A percentile compares a stretch with the other conserved stretches of the same genome.
Conservation (phyloP, 139 green algal species). For the Yamagishiella unicocca region DNA sequence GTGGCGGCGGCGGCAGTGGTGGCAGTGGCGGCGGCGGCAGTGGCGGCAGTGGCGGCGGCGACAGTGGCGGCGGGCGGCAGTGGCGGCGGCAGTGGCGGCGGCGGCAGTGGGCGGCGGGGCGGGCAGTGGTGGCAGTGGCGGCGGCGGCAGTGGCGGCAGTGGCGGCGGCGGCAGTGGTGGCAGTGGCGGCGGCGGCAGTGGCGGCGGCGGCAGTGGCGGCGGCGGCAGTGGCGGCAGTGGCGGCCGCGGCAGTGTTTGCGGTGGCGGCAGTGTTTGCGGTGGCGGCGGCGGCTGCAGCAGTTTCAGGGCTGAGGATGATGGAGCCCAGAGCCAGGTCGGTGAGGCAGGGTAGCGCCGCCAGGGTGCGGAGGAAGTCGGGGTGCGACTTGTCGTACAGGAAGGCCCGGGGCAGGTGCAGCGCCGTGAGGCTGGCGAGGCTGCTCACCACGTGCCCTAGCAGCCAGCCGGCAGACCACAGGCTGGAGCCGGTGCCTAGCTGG, state of each 20-base stretch:
- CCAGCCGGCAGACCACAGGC: conserved; percentile 2
- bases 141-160: neutral
- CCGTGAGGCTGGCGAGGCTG: conserved; percentile 12
- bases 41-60: neutral
- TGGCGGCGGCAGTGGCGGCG: neutral
- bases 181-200: neutral
- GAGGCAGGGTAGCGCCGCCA: conserved; percentile 1
- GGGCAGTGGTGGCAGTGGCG: too few species aligned
- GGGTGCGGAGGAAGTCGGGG: neutral
- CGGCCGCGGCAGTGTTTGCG: neutral
- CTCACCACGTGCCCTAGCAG: neutral
- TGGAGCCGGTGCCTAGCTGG: conserved; percentile 28
- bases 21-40: too few species aligned
- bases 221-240: neutral
- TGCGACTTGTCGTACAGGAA: conserved; percentile 29
- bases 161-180: neutral
- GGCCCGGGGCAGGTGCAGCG: conserved; percentile 1
- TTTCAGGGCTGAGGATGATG: neutral
- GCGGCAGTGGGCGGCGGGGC: neutral
- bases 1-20: neutral
- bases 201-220: neutral
- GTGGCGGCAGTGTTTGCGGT: neutral
- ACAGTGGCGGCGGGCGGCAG: neutral
- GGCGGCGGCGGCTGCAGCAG: neutral
- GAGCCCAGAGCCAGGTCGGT: conserved; percentile 31